Evolutionary conservation across 2,329 filamentous ascomycete genomes (phyloP).

Genomic region (Chaetomium olivaceum): DNA sequence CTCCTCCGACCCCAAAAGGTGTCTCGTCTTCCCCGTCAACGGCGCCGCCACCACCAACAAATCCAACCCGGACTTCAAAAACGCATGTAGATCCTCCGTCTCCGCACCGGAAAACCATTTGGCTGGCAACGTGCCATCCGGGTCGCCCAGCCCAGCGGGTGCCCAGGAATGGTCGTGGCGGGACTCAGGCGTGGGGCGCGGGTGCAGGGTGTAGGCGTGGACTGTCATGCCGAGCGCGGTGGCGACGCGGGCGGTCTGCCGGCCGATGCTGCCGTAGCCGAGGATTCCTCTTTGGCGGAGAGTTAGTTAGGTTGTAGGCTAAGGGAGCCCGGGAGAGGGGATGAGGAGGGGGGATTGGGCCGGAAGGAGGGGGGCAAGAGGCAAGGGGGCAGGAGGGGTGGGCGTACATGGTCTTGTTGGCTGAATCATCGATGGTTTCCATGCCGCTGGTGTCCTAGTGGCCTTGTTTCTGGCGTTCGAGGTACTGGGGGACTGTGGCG

Average conservation of each 20-base stretch:
- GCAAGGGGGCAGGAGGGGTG: no score
- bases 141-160: slow-evolving; percentile 64
- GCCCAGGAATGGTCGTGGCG: slow-evolving; percentile 65
- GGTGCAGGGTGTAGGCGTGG: slow-evolving; percentile 72
- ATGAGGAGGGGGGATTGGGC: no score
- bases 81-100: slow-evolving; percentile 49
- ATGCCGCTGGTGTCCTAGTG: slow-evolving; percentile 44
- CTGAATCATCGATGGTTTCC: slow-evolving; percentile 45
- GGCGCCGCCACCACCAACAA: slow-evolving; percentile 55
- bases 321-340: no score
- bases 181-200: slow-evolving; percentile 66
- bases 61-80: slow-evolving; percentile 53
- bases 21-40: slow-evolving; percentile 49
- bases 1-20: slow-evolving; percentile 54
- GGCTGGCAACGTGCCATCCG: slow-evolving; percentile 49
- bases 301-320: neutral
- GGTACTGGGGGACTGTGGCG: slow-evolving; percentile 49
- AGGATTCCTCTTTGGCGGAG: slow-evolving; percentile 48
- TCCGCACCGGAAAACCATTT: slow-evolving; percentile 53
- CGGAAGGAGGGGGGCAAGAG: neutral
- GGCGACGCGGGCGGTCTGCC: slow-evolving; percentile 57
- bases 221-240: slow-evolving; percentile 70
- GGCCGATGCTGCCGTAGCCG: slow-evolving; percentile 57
- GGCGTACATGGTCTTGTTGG: slow-evolving; percentile 51
- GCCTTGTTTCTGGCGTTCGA: slow-evolving; percentile 45